A percentile compares a stretch with the other conserved stretches of the same genome.
These are phyloP conservation scores for Sarocladiaceae sp. DNA, from an alignment of 2,329 filamentous ascomycete species.

Conservation along the genomic window DNA sequence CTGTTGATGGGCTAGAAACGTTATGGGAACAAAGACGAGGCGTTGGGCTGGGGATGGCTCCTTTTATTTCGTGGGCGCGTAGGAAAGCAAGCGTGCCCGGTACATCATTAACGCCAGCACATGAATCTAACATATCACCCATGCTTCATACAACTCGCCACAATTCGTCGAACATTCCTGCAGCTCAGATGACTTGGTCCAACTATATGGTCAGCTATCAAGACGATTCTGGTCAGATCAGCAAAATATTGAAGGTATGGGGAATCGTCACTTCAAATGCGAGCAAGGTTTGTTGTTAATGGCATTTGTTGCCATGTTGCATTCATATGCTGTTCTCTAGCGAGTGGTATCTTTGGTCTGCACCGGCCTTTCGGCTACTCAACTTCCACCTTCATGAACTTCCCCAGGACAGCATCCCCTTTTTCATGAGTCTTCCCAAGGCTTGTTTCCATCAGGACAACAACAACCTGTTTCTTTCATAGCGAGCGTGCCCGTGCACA, in stretches of 20 bases:
- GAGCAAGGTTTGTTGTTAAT: background rate
- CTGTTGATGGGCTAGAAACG: background rate
- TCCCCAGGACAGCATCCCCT: conserved; percentile 16
- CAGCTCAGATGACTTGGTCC: too few species aligned
- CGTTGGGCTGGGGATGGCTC: background rate
- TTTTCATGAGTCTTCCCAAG: conserved; percentile 16
- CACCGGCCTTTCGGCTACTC: conserved; percentile 14
- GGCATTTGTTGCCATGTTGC: background rate
- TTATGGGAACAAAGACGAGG: background rate
- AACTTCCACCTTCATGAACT: conserved; percentile 15
- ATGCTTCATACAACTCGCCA: too few species aligned
- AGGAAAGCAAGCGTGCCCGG: conserved; percentile 5
- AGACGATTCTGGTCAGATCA: too few species aligned
- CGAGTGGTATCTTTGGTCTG: conserved; percentile 36
- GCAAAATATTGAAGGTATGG: too few species aligned
- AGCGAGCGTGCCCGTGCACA: conserved; percentile 29
- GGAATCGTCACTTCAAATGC: too few species aligned
- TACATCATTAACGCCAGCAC: background rate
- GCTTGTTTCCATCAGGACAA: too few species aligned
- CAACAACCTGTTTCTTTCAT: too few species aligned
- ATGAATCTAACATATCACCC: too few species aligned
- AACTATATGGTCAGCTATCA: too few species aligned
- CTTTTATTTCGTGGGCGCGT: background rate
- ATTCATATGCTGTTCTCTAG: conserved; percentile 26
- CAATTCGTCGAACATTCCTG: too few species aligned